Evolutionary conservation across 345 rosid species (phyloP), one percentile per base, ranked within the genome.

Genomic region (Bruguiera sexangula): DNA sequence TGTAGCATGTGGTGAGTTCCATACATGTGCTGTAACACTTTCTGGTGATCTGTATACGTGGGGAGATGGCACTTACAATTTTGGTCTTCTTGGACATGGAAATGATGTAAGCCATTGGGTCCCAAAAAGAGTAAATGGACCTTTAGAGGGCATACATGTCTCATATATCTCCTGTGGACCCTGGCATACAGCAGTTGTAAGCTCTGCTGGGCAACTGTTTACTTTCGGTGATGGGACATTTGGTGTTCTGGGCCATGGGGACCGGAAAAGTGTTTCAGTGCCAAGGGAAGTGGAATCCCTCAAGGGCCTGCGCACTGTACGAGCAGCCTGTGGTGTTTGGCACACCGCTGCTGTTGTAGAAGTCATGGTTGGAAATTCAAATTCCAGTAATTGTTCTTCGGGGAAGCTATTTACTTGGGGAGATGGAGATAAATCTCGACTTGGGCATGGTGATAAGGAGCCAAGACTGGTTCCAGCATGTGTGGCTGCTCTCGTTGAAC

Each of bases 331-430:
- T 81, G 95, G 95, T 60, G 91, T 89, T 71, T 89, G 95, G 95
- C 95, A 89, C 71, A 89, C 91, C 73, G 95, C 91, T 70, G 99
- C 99, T 18, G 89, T 95, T 73, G 91, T 95, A 63, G 99, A 95
- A 84, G 94, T 95, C 76, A 92, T 92, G 98, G 98, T 79, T 66
- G 97, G 91, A 10, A 92, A 85, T 80, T 86, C 97, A 46, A 90
- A 89, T 86, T 87, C 96, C 63, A 90, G 98, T 80, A 90, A 92
- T 76, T 85, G 97, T 79, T 92, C 99, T 32, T 86, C 92, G 24
- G 99, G 94, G 60, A 95, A 95, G 82, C 88, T 95, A 58, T 95
- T 92, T 76, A 95, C 97, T 9, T 95, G 99, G 99, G 99, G 99
- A 24, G 99, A 92, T 78, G 99, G 97, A 61, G 99, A 95, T 79